Evolutionary conservation across 2,329 filamentous ascomycete genomes (phyloP).

Genomic region (Fusarium staphyleae): DNA sequence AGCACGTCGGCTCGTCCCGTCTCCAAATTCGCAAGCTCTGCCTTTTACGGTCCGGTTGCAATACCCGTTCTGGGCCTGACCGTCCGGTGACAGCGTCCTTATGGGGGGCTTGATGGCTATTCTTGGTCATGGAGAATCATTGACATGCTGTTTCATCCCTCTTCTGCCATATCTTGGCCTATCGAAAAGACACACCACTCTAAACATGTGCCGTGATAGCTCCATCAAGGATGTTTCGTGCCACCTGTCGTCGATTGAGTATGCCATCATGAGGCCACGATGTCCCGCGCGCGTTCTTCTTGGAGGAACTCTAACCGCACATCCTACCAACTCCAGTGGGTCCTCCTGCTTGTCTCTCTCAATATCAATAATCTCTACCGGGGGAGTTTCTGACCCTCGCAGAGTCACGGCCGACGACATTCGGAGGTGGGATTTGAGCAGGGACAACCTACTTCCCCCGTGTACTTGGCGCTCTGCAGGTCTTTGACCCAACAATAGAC

Average conservation of each 20-base stretch:
- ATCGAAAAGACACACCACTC: slow-evolving; percentile 18
- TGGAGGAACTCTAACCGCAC: slow-evolving; percentile 19
- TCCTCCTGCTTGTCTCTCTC: slow-evolving; percentile 1
- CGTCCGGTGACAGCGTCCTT: slow-evolving; percentile 21
- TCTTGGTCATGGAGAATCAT: slow-evolving; percentile 25
- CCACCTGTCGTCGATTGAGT: slow-evolving; percentile 30
- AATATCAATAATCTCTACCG: not conserved
- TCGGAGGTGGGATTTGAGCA: slow-evolving; percentile 4
- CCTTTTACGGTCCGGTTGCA: slow-evolving; percentile 18
- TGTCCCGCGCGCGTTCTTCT: slow-evolving; percentile 9
- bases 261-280: not conserved
- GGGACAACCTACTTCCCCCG: slow-evolving; percentile 3
- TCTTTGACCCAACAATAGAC: slow-evolving; percentile 1
- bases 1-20: slow-evolving; percentile 41
- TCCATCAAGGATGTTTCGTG: slow-evolving; percentile 10
- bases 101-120: slow-evolving; percentile 23
- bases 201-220: slow-evolving; percentile 7
- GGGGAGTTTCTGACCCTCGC: slow-evolving; percentile 8
- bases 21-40: slow-evolving; percentile 37
- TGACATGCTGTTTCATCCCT: slow-evolving; percentile 21
- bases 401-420: slow-evolving; percentile 8
- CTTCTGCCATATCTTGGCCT: slow-evolving; percentile 15
- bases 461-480: not conserved
- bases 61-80: slow-evolving; percentile 22
- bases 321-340: slow-evolving; percentile 8